Percentiles rank a stretch among this genome's conserved stretches.
Conservation (phyloP, 148 eudicot species). For the Rheum nobile region DNA sequence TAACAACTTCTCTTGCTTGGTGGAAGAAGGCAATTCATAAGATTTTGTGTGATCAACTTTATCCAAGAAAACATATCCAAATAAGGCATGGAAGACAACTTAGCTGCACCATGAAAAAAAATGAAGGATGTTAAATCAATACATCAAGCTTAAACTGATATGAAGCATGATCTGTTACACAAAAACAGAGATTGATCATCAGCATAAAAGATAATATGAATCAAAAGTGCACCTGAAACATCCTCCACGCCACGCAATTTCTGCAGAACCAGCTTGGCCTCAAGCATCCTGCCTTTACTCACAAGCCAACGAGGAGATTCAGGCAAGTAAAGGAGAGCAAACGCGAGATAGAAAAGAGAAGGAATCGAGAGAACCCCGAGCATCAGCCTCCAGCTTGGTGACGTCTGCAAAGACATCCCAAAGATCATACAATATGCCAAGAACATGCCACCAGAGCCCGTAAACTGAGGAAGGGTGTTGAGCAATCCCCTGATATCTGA, state of each 20-base stretch:
- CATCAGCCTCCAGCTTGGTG: slow-evolving; percentile 86
- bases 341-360: slow-evolving; percentile 48
- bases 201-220: no score
- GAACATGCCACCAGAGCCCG: slow-evolving; percentile 78
- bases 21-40: no score
- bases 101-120: no score
- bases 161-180: neutral
- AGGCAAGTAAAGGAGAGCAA: slow-evolving; percentile 59
- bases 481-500: slow-evolving; percentile 77
- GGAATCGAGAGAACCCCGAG: slow-evolving; percentile 81
- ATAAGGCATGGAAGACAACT: no score
- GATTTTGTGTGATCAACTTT: no score
- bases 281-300: slow-evolving; percentile 80
- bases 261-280: slow-evolving; percentile 73
- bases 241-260: slow-evolving; percentile 71
- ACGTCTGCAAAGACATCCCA: slow-evolving; percentile 60
- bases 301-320: slow-evolving; percentile 98
- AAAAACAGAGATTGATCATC: neutral
- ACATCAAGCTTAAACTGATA: neutral
- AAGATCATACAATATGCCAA: slow-evolving; percentile 78
- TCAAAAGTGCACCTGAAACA: slow-evolving; percentile 30
- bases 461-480: slow-evolving; percentile 86
- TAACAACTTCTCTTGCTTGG: no score
- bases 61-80: no score
- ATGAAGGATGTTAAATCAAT: neutral